Base-by-base conservation (phyloP, 371 early-diverging fungal genomes). In the Apophysomyces elegans region DNA sequence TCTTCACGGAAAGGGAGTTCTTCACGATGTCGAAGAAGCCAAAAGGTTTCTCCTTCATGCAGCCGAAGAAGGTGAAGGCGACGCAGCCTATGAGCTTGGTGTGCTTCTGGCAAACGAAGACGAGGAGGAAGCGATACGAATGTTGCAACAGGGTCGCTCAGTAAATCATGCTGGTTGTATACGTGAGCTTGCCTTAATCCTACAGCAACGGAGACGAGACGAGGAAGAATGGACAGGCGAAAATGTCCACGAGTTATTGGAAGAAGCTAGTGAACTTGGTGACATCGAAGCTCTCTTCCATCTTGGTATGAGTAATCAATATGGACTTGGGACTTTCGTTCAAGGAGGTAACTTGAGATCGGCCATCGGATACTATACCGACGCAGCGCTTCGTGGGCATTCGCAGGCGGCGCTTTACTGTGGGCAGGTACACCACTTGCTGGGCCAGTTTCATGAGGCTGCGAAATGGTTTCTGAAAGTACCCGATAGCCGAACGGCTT, bases 101-200 rank as follows among this genome's bases (percentile, higher is more conserved):
- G 37, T 61, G 14, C 61, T 68, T 59, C 65, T 64, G 6, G 62
- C 47, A 7, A 62, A 61, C 9, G 50, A 44, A 7, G 59, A 63
- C n/a, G 50, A 73, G 18, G 41, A 43, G 8, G 61, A 64, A 50
- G 74, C 70, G 14, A 43, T 16, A 12, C 46, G 46, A 14, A 58
- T 63, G 4, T 74, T 70, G 35, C 32, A 61, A 14, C 58, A 70
- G 56, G 67, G 70, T 3, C 68, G 44, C 12, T 54, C 61, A 0
- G 54, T 37, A 5, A 68, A 68, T 5, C 64, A 74, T 54, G 47
- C 68, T 1, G 65, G 68, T 5, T 62, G 68, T 36, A 74, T 66
- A 63, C 74, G 74, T 2, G 74, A 74, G 43, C 38, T 69, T 21
- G 74, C 70, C 0, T 37, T 72, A 14, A 11, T 66, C 9, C 39